Conservation (phyloP, 2,329 filamentous ascomycete species). For the Tolypocladium nubicola region DNA sequence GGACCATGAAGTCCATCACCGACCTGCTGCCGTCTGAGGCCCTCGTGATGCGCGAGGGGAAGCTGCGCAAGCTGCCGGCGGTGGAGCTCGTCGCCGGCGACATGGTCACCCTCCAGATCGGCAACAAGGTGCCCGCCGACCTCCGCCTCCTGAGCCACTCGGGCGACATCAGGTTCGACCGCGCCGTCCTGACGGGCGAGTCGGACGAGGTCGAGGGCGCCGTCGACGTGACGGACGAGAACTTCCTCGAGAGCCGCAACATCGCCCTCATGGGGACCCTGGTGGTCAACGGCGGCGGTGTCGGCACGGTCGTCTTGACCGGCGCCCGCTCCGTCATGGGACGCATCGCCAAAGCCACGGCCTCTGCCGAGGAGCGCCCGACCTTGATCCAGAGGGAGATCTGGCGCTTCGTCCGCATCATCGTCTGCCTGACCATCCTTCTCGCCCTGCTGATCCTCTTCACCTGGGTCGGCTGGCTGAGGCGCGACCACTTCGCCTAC, state of each 20-base stretch:
- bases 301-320: constrained; percentile 29
- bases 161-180: constrained; percentile 30
- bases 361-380: constrained; percentile 23
- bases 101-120: constrained; percentile 32
- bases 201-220: constrained; percentile 29
- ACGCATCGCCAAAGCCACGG: constrained; percentile 26
- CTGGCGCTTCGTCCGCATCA: constrained; percentile 30
- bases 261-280: constrained; percentile 32
- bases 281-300: constrained; percentile 28
- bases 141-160: constrained; percentile 30
- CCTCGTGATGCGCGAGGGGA: constrained; percentile 31
- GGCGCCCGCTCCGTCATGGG: constrained; percentile 30
- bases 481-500: constrained; percentile 22
- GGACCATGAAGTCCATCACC: constrained; percentile 36
- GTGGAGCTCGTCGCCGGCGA: constrained; percentile 34
- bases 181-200: constrained; percentile 30
- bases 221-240: constrained; percentile 26
- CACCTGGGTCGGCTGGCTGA: constrained; percentile 32
- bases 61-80: constrained; percentile 26
- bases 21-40: constrained; percentile 33
- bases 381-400: constrained; percentile 32
- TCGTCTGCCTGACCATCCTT: constrained; percentile 25
- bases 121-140: constrained; percentile 38
- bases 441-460: constrained; percentile 31
- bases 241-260: constrained; percentile 31